Conservation (phyloP, 1,284 basidiomycete genomes). For the Tilletia caries region DNA sequence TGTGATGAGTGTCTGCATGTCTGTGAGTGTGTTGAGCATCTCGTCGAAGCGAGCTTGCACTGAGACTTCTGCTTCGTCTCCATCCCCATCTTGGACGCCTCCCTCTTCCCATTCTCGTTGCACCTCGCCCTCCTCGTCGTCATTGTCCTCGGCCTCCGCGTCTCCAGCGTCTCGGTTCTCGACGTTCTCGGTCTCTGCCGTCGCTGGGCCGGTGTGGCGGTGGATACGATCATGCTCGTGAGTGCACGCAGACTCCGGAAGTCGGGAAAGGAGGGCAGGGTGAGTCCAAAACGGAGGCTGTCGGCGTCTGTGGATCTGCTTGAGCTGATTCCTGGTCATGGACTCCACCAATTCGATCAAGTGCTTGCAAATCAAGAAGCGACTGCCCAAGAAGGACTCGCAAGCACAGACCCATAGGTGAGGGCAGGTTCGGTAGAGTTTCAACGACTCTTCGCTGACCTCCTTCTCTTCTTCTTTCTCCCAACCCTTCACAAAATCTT, state of each 20-base stretch:
- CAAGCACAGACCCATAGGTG: neutral
- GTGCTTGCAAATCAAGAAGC: conserved; percentile 1
- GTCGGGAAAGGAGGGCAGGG: neutral
- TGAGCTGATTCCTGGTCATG: neutral
- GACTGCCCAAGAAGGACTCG: neutral
- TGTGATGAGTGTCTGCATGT: too few species aligned
- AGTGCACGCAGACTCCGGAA: neutral
- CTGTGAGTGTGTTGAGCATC: too few species aligned
- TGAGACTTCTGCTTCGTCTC: too few species aligned
- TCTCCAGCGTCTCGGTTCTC: too few species aligned
- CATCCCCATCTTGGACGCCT: too few species aligned
- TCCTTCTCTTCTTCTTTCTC: neutral
- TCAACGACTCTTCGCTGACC: neutral
- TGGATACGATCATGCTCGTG: too few species aligned
- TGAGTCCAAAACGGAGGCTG: neutral
- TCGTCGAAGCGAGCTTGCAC: too few species aligned
- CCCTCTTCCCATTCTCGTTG: too few species aligned
- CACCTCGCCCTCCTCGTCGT: too few species aligned
- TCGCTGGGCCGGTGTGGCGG: too few species aligned
- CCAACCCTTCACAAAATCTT: neutral
- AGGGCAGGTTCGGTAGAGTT: neutral
- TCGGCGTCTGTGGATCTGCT: neutral
- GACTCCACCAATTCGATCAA: neutral
- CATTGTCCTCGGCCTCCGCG: too few species aligned
- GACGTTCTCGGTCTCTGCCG: too few species aligned